Percentiles rank a stretch among this genome's conserved stretches.
Evolutionary conservation across 2,329 filamentous ascomycete genomes (phyloP).

Genomic region (Colletotrichum sp.): DNA sequence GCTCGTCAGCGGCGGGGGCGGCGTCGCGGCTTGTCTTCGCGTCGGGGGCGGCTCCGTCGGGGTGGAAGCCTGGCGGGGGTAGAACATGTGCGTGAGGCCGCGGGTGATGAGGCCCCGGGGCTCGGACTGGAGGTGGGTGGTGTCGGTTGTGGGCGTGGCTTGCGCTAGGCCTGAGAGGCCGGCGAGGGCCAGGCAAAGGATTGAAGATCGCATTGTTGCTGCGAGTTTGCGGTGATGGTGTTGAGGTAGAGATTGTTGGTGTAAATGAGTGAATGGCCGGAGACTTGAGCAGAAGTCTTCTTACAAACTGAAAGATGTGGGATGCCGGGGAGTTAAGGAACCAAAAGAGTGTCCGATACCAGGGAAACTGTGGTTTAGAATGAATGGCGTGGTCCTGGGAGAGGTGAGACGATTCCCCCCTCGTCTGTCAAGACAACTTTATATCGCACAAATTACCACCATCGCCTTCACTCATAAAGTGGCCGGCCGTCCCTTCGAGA

Average conservation of each 20-base stretch:
- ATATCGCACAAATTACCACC: not conserved
- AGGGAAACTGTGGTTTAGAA: not conserved
- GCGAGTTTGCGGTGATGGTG: not conserved
- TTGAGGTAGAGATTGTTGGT: not conserved
- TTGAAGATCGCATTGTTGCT: conserved; percentile 5
- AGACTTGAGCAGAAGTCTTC: not conserved
- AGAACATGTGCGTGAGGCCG: not conserved
- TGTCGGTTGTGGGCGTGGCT: not conserved
- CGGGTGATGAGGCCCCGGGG: not conserved
- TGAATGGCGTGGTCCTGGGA: not conserved
- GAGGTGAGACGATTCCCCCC: not conserved
- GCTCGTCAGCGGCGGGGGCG: not conserved
- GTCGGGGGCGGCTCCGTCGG: not conserved
- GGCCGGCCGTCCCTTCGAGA: not conserved
- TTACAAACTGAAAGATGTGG: not conserved
- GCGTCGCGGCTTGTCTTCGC: not conserved
- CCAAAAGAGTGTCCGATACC: not conserved
- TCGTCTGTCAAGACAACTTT: not conserved
- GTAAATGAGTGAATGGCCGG: not conserved
- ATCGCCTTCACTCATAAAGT: not conserved
- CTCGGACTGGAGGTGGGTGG: not conserved
- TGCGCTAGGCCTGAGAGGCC: not conserved
- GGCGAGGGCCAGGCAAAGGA: not conserved
- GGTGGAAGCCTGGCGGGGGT: not conserved
- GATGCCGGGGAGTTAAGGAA: not conserved